Base-by-base conservation (phyloP, 441 rosid species). In the Brassica balearica region DNA sequence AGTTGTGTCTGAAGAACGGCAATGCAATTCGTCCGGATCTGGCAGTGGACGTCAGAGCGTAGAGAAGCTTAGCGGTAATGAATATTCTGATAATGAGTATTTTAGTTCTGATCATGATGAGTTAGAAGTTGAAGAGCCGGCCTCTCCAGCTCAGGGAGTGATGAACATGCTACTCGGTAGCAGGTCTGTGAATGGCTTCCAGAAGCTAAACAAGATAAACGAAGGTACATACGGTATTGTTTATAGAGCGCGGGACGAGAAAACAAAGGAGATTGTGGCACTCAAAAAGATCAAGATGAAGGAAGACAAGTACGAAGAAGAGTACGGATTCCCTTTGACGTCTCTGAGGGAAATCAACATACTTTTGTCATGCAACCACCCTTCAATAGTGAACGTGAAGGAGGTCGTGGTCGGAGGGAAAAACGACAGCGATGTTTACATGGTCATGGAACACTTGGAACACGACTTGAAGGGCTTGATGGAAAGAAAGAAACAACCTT, bases 361-460 rank as follows among this genome's bases (percentile, higher is more conserved):
- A 78, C 90, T 93, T 56, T 73, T 85, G 60, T 88, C 95, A 27
- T 82, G 92, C 69, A 77, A 83, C 66, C 94, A 91, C 55, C 90
- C 95, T 74, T 85, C 91, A 4, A 82, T 90, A 55, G 95, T 91
- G 17, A 77, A 86, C 73, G 93, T 91, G 56, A 87, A 88, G 86
- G 96, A 89, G 81, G 95, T 93, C 36, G 97, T 84, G 63, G 85
- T 88, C 72, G 92, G 83, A 77, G 78, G 78, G 2, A 74, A 17
- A 5, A 84, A 85, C 64, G 82, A 70, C 23, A 82, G 87, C 78
- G 82, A 81, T 71, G 86, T 93, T 75, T 93, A 79, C 80, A 88
- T 91, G 95, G 98, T 88, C 29, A 93, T 93, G 98, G 98, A 93
- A 74, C 89, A 88, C 81, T 86, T 91, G 89, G 95, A 93, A 69